These are phyloP conservation scores for Mucor lusitanicus DNA, from an alignment of 371 early-diverging fungal genomes.

Conservation along the genomic window DNA sequence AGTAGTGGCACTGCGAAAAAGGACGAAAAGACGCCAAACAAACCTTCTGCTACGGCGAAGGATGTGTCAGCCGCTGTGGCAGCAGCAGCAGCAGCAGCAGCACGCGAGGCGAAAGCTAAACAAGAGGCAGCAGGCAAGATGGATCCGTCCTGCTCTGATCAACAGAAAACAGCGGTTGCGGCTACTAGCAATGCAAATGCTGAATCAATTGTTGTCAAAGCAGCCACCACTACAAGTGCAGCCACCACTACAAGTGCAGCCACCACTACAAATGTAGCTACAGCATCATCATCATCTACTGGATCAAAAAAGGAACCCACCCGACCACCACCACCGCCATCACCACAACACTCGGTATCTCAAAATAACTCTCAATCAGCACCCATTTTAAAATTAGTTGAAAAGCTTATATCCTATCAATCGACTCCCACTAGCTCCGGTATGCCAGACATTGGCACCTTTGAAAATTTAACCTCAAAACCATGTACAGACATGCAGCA, in stretches of 20 bases:
- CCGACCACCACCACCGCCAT: too few relatives aligned
- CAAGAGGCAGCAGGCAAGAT: background rate
- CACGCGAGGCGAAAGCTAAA: background rate
- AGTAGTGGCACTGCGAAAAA: background rate
- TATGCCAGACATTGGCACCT: background rate
- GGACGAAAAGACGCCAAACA: background rate
- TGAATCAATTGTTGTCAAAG: too few relatives aligned
- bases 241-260: background rate
- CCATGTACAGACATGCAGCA: slow-evolving; percentile 13
- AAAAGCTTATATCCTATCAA: slow-evolving; percentile 1
- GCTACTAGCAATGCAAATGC: background rate
- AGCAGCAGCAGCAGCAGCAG: background rate
- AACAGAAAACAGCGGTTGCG: background rate
- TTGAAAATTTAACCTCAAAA: background rate
- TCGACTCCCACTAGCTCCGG: background rate
- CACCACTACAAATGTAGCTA: background rate
- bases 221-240: too few relatives aligned
- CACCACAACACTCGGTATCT: background rate
- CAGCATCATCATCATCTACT: background rate
- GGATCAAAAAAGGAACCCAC: too few relatives aligned
- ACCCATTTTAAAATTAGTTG: background rate
- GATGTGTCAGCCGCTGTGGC: background rate
- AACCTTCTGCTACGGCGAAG: background rate
- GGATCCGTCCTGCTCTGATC: background rate
- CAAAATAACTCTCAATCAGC: background rate